Evolutionary conservation across 495 filamentous ascomycete species (phyloP).

Genomic region (Massariosphaeria phaeospora): DNA sequence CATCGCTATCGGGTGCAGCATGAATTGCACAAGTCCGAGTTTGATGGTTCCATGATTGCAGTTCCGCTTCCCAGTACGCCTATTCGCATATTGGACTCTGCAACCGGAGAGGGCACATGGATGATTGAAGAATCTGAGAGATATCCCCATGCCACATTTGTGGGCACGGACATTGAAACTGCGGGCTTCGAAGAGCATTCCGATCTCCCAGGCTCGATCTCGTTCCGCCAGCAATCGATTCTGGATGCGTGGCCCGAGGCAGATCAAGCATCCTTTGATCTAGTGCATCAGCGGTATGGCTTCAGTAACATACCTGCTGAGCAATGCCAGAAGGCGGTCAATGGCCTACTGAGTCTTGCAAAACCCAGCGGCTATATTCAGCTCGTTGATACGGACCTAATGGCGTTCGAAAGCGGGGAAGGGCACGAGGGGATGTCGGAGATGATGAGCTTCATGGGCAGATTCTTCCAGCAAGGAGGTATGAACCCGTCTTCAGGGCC

Average conservation of each 20-base stretch:
- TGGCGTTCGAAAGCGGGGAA: constrained; percentile 2
- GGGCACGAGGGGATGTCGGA: constrained; percentile 5
- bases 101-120: constrained; percentile 18
- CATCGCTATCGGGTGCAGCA: constrained; percentile 7
- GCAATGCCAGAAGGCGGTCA: not conserved
- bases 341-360: constrained; percentile 5
- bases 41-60: not conserved
- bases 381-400: constrained; percentile 13
- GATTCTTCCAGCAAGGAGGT: constrained; percentile 2
- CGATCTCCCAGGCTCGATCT: constrained; percentile 8
- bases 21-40: constrained; percentile 7
- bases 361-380: constrained; percentile 24
- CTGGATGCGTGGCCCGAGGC: constrained; percentile 8
- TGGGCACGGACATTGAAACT: constrained; percentile 10
- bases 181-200: not conserved
- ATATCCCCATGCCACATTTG: constrained; percentile 17
- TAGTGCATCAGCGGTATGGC: constrained; percentile 20
- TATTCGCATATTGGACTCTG: constrained; percentile 17
- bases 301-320: constrained; percentile 1
- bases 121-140: constrained; percentile 3
- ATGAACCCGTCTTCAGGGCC: constrained; percentile 12
- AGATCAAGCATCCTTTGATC: constrained; percentile 13
- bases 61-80: constrained; percentile 8
- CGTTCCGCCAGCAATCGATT: constrained; percentile 4
- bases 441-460: constrained; percentile 20